Percentiles rank a stretch among this genome's conserved stretches.
These are phyloP conservation scores for Lotmaria passim DNA, from an alignment of 208 protist species.

Conservation along the genomic window DNA sequence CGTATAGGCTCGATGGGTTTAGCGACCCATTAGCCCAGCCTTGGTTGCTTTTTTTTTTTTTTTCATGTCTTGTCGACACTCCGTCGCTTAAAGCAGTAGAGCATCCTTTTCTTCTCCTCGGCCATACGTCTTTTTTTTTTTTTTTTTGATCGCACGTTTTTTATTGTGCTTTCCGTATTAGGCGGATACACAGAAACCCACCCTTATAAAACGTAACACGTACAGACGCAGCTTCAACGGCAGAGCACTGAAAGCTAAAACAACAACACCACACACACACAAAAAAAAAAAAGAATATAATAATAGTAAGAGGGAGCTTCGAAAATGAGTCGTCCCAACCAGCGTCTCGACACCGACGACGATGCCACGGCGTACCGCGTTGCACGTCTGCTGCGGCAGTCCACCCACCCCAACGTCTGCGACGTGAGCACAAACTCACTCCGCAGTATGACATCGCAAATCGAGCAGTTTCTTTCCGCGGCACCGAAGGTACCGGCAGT, in stretches of 20 bases:
- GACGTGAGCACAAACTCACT: slow-evolving; percentile 40
- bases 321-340: slow-evolving; percentile 20
- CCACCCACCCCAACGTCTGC: not conserved
- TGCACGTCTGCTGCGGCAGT: slow-evolving; percentile 43
- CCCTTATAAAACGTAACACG: too few species aligned
- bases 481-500: slow-evolving; percentile 57
- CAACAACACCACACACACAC: too few species aligned
- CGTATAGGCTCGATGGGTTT: too few species aligned
- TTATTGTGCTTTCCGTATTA: too few species aligned
- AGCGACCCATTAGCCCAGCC: too few species aligned
- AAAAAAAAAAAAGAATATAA: too few species aligned
- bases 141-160: not conserved
- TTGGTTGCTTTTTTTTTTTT: too few species aligned
- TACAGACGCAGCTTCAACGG: too few species aligned
- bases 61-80: too few species aligned
- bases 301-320: not conserved
- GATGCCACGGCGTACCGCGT: slow-evolving; percentile 31
- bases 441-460: slow-evolving; percentile 42
- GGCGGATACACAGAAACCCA: too few species aligned
- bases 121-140: slow-evolving; percentile 11
- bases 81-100: too few species aligned
- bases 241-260: too few species aligned
- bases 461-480: slow-evolving; percentile 60
- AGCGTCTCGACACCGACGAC: slow-evolving; percentile 14
- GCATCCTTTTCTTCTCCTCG: not conserved